Evolutionary conservation across 345 rosid genomes (phyloP).

Genomic region (Turnera subulata): DNA sequence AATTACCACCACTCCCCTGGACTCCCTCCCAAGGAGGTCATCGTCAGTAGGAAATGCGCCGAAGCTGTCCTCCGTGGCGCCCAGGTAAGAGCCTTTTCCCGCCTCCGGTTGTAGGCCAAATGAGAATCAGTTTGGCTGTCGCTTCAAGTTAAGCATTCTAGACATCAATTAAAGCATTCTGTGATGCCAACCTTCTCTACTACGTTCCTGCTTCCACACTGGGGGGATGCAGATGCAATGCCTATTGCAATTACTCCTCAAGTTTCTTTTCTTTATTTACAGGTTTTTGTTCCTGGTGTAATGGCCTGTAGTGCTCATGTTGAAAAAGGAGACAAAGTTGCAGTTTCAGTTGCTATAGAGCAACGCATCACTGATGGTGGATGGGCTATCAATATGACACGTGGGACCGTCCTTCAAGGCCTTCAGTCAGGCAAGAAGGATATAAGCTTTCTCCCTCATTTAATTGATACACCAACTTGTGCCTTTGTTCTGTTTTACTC

Average conservation of each 20-base stretch:
- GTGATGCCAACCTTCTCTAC: too few relatives aligned
- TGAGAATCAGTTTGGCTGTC: not conserved
- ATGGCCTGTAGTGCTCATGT: constrained; percentile 97
- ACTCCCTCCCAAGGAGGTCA: constrained; percentile 72
- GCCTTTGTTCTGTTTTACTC: not conserved
- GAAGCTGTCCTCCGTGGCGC: constrained; percentile 99
- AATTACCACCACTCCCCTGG: constrained; percentile 51
- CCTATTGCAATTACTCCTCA: too few relatives aligned
- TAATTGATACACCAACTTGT: too few relatives aligned
- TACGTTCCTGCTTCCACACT: too few relatives aligned
- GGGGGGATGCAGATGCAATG: too few relatives aligned
- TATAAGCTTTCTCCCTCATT: not conserved
- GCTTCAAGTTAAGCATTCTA: not conserved
- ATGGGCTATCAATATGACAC: constrained; percentile 79
- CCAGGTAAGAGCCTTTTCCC: constrained; percentile 46
- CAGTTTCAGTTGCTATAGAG: constrained; percentile 93
- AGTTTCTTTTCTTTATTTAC: constrained; percentile 21
- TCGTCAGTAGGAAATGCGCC: constrained; percentile 97
- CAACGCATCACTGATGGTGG: constrained; percentile 62
- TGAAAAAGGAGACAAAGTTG: constrained; percentile 87
- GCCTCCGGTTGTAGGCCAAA: not conserved
- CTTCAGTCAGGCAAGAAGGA: constrained; percentile 51
- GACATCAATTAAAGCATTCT: too few relatives aligned
- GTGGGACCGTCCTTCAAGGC: constrained; percentile 91
- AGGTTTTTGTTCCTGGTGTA: constrained; percentile 96